Base-by-base conservation (phyloP, 2,329 filamentous ascomycete genomes). In the Knoxdaviesia proteae region DNA sequence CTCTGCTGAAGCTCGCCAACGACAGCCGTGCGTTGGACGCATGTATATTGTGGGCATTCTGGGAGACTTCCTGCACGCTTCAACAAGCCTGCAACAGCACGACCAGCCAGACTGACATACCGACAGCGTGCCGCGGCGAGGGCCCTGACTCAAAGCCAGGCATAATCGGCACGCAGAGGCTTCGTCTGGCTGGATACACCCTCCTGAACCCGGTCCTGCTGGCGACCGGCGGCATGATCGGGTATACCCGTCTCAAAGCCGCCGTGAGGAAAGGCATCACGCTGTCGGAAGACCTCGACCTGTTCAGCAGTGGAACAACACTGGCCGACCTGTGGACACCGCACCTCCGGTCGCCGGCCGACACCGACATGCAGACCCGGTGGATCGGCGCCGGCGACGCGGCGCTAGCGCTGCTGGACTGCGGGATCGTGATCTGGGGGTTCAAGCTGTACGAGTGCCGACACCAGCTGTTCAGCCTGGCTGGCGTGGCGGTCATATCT, bases 381-480 rank as follows among this genome's bases (percentile, higher is more conserved):
- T 59, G 57, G 54, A 61, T 63, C 42, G 65, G 64, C 3, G 66
- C 67, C 0, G 67, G 67, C 6, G 67, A 70, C 46, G 51, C 62
- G 4, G 67, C 67, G 0, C 56, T 63, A 1, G 63, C 65, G 0
- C 51, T 70, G 3, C 63, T 71, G 3, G 64, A 69, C 49, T 60
- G 63, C 4, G 67, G 67, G 7, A 67, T 71, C 30, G 57, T 69
- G 3, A 57, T 61, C 4, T 71, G 67, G 67, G 67, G 67, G 0
- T 61, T 71, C 47, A 71, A 70, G 52, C 56, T 71, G 4, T 68
- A 63, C 48, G 65, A 68, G 47, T 68, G 64, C 51, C 63, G 65
- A 4, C 47, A 49, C 3, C 63, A 65, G 41, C 56, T 71, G 1
- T 57, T 64, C 39, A 67, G 63, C 29, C 48, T 56, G 1, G 59